phyloP scores from a whole-genome alignment of 129 eudicot species.

The Escallonia herrerae region DNA sequence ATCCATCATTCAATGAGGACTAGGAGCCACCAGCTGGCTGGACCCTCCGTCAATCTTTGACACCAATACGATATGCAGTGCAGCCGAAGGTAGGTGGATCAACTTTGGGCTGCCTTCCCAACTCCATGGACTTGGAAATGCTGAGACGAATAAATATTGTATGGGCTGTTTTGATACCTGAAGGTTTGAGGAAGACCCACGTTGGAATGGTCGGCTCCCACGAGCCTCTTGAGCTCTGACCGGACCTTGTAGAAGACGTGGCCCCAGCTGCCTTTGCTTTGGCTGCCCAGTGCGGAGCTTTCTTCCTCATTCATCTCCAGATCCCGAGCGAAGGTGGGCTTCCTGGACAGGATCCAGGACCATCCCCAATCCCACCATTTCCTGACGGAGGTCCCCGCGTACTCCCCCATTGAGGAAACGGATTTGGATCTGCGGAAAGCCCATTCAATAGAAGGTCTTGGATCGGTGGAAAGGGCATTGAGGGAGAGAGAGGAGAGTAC shows the following conservation, averaged over 20 bases:
- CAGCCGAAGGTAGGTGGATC: no score
- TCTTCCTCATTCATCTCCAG: slow-evolving; percentile 92
- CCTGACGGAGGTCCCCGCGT: slow-evolving; percentile 45
- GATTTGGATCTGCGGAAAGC: slow-evolving; percentile 64
- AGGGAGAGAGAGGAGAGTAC: slow-evolving; percentile 35
- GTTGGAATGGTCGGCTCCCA: slow-evolving; percentile 26
- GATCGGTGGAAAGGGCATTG: slow-evolving; percentile 16
- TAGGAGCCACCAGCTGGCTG: no score
- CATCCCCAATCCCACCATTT: slow-evolving; percentile 74
- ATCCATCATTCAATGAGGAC: no score
- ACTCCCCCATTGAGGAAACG: slow-evolving; percentile 47
- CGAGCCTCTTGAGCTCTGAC: slow-evolving; percentile 49
- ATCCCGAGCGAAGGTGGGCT: slow-evolving; percentile 74
- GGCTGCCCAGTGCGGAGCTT: slow-evolving; percentile 45
- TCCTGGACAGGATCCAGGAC: slow-evolving; percentile 79
- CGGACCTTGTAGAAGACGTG: slow-evolving; percentile 62
- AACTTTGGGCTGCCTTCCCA: no score
- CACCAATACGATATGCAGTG: no score
- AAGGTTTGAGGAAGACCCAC: slow-evolving; percentile 59
- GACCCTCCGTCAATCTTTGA: no score
- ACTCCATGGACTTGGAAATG: no score
- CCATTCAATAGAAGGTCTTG: slow-evolving; percentile 38
- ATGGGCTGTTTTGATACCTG: slow-evolving; percentile 11
- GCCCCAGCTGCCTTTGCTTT: slow-evolving; percentile 66
- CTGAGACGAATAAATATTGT: no score